Evolutionary conservation across 768 basidiomycete genomes (phyloP).

Genomic region (Boletales sp.): DNA sequence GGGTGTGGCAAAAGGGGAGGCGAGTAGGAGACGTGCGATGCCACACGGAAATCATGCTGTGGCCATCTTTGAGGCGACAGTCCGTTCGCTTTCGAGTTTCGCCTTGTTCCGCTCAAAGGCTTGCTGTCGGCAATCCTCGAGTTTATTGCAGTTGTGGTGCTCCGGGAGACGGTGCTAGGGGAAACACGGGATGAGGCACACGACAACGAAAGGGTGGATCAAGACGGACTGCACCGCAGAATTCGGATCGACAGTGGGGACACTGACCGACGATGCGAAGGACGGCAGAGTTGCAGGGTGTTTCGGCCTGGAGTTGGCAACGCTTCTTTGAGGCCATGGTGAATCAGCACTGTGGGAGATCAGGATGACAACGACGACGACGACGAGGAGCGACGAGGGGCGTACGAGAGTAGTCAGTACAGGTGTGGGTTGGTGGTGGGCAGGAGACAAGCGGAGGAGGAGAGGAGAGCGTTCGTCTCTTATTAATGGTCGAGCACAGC

Average conservation of each 20-base stretch:
- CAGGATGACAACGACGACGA: neutral
- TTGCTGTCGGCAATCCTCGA: slow-evolving; percentile 82
- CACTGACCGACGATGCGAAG: slow-evolving; percentile 85
- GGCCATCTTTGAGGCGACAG: slow-evolving; percentile 82
- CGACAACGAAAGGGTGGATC: neutral
- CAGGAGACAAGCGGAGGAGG: neutral
- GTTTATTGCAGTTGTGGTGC: slow-evolving; percentile 78
- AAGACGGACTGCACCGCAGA: slow-evolving; percentile 68
- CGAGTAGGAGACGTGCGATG: too few species aligned
- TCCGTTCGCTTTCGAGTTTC: slow-evolving; percentile 85
- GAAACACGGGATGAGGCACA: slow-evolving; percentile 14
- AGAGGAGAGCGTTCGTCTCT: slow-evolving; percentile 1
- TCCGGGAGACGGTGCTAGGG: slow-evolving; percentile 83
- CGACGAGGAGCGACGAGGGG: neutral
- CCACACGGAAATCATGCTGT: slow-evolving; percentile 46
- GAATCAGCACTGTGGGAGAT: neutral
- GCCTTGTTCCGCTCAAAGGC: slow-evolving; percentile 87
- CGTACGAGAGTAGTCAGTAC: neutral
- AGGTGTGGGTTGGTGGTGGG: neutral
- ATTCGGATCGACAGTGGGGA: slow-evolving; percentile 71
- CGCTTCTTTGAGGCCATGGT: slow-evolving; percentile 83
- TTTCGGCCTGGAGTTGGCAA: slow-evolving; percentile 62
- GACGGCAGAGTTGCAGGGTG: slow-evolving; percentile 68
- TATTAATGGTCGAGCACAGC: slow-evolving; percentile 27
- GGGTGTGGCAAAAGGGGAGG: slow-evolving; percentile 3